Base-by-base conservation (phyloP, 2,329 filamentous ascomycete species). In the Fusarium graminum region DNA sequence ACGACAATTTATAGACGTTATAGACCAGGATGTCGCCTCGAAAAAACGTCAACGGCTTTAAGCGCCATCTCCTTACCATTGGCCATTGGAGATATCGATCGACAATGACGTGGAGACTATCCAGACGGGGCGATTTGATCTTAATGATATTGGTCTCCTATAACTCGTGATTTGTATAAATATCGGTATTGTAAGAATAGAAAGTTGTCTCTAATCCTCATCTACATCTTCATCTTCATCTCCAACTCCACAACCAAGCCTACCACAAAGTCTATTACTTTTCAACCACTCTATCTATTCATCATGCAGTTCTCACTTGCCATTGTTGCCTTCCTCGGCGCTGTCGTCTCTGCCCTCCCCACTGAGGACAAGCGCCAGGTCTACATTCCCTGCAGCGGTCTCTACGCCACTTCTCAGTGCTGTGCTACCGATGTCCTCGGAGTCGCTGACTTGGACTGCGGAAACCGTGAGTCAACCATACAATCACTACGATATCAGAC, bases 361-460 rank as follows among this genome's bases (percentile, higher is more conserved):
- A 65, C 71, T 43, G 51, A 72, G n/a, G 74, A 75, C 36, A 74
- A 77, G 59, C 78, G 79, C 45, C 65, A 72, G 30, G 53, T 67
- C 7, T 83, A 82, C 54, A 49, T 70, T 10, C 75, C 82, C 40
- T 84, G 83, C 71, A 75, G 75, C 29, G 77, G 77, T 17, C 76
- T 83, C 19, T 82, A 82, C 68, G 74, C 72, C 67, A 79, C 69
- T 30, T 71, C 83, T 5, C 81, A 85, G 66, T 90, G 88, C 81
- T 90, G 88, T 73, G 84, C 86, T 14, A 87, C 86, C 25, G 85
- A 89, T 66, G 81, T 90, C 32, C 82, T 89, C 38, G 82, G 85
- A 59, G 63, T 88, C 58, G 85, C 82, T 4, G 78, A 86, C 74
- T 78, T 88, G 25, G 79, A 90, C 79, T 90, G 88, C 74, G 76